Conservation (phyloP, 225 moss, liverwort and hornwort species). For the Sphagnum tenellum region DNA sequence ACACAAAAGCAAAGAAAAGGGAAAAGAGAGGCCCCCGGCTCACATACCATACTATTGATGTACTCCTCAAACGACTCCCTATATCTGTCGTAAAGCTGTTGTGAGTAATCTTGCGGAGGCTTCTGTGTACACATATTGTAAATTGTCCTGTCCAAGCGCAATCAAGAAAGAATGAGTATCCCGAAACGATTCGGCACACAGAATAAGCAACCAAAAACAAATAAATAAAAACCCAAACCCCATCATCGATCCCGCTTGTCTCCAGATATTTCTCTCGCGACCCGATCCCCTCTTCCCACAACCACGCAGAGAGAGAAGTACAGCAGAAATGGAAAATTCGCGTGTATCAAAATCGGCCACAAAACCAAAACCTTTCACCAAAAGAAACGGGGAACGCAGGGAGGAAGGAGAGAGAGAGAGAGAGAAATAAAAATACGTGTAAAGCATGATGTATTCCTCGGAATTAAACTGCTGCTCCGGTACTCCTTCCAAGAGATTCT, state of each 20-base stretch:
- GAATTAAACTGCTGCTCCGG: conserved; percentile 95
- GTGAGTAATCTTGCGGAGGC: conserved; percentile 93
- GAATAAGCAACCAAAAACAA: no score
- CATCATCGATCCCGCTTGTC: no score
- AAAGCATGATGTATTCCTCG: conserved; percentile 92
- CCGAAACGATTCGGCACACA: not conserved
- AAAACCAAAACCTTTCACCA: no score
- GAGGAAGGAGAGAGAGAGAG: not conserved
- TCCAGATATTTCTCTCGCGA: no score
- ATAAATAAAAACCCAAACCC: no score
- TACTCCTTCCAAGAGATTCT: conserved; percentile 81
- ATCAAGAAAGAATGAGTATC: conserved; percentile 38
- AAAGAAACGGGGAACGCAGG: not conserved
- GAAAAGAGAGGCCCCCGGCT: no score
- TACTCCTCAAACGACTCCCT: conserved; percentile 96
- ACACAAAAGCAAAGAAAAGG: no score
- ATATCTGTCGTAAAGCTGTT: conserved; percentile 91
- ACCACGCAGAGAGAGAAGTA: no score
- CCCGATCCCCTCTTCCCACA: no score
- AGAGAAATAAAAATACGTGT: conserved; percentile 86
- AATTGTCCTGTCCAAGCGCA: conserved; percentile 53
- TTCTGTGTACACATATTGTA: conserved; percentile 99
- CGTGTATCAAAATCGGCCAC: no score
- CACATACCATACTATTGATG: conserved; percentile 73
- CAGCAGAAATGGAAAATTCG: no score